Evolutionary conservation across 805 yeast species (phyloP).

Genomic region (Metschnikowia picachoensis): DNA sequence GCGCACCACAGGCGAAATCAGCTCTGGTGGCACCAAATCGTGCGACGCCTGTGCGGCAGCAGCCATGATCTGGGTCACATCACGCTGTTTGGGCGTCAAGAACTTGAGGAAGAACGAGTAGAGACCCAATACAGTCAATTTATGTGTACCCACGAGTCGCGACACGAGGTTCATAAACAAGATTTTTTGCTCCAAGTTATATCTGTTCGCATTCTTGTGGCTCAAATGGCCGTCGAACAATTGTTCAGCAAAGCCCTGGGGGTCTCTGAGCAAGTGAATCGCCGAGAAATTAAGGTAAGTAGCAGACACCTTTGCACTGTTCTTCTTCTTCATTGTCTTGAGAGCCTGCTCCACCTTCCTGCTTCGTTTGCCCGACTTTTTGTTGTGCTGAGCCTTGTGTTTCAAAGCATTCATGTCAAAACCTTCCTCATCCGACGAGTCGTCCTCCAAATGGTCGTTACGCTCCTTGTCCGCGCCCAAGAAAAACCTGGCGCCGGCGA

Average conservation of each 20-base stretch:
- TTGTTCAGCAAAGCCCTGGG: slow-evolving; percentile 94
- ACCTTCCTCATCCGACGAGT: slow-evolving; percentile 64
- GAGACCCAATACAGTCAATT: slow-evolving; percentile 82
- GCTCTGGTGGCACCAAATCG: slow-evolving; percentile 96
- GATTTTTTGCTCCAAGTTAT: slow-evolving; percentile 84
- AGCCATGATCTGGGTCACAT: slow-evolving; percentile 95
- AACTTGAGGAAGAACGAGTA: slow-evolving; percentile 87
- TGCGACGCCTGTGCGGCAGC: slow-evolving; percentile 96
- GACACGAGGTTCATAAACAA: slow-evolving; percentile 83
- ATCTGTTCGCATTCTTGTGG: slow-evolving; percentile 63
- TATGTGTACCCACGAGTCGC: slow-evolving; percentile 90
- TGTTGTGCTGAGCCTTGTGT: slow-evolving; percentile 81
- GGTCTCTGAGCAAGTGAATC: slow-evolving; percentile 88
- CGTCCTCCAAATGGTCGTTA: slow-evolving; percentile 77
- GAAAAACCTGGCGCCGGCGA: slow-evolving; percentile 88
- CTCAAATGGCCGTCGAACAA: slow-evolving; percentile 70
- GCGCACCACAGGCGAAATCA: slow-evolving; percentile 71
- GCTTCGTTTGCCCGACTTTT: slow-evolving; percentile 74
- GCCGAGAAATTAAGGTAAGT: slow-evolving; percentile 90
- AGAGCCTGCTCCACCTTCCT: slow-evolving; percentile 76
- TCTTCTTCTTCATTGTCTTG: slow-evolving; percentile 58
- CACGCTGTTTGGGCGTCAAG: slow-evolving; percentile 88
- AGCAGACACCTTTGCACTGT: slow-evolving; percentile 48
- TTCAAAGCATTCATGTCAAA: slow-evolving; percentile 68
- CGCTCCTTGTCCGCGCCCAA: slow-evolving; percentile 93